phyloP scores from a whole-genome alignment of 2,329 filamentous ascomycete species.

The Chaetomium olivaceum region DNA sequence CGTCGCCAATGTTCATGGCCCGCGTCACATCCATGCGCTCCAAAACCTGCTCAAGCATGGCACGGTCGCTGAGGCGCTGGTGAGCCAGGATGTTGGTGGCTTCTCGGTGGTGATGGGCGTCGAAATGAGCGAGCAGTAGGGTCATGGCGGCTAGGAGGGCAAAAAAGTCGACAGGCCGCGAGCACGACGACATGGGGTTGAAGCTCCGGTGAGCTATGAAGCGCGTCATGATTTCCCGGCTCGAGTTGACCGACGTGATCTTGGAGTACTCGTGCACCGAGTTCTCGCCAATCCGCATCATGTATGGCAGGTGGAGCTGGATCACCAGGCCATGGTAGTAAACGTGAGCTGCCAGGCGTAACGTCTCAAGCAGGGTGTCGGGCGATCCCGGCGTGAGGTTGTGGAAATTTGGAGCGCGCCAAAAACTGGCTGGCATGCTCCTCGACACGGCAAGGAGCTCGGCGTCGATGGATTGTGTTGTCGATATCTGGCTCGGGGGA shows the following conservation, averaged over 20 bases:
- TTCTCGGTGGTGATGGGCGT: not conserved
- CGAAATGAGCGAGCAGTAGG: not conserved
- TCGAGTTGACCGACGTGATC: not conserved
- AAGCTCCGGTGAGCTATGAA: not conserved
- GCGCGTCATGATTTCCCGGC: not conserved
- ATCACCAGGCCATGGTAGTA: not conserved
- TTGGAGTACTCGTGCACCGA: not conserved
- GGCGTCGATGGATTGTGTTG: not conserved
- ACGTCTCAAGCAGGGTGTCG: not conserved
- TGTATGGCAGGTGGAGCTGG: not conserved
- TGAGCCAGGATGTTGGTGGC: not conserved
- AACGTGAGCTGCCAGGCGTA: not conserved
- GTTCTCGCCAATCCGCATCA: not conserved
- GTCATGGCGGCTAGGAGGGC: not conserved
- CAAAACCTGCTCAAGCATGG: not conserved
- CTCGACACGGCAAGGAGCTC: not conserved
- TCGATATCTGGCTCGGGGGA: not conserved
- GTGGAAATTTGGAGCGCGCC: not conserved
- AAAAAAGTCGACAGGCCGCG: not conserved
- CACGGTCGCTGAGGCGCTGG: not conserved
- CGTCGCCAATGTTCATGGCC: not conserved
- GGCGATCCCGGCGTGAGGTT: not conserved
- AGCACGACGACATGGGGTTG: not conserved
- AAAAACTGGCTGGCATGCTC: not conserved
- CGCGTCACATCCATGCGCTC: not conserved